Conservation (phyloP, 306 rosid genomes). For the Pyrus communis region DNA sequence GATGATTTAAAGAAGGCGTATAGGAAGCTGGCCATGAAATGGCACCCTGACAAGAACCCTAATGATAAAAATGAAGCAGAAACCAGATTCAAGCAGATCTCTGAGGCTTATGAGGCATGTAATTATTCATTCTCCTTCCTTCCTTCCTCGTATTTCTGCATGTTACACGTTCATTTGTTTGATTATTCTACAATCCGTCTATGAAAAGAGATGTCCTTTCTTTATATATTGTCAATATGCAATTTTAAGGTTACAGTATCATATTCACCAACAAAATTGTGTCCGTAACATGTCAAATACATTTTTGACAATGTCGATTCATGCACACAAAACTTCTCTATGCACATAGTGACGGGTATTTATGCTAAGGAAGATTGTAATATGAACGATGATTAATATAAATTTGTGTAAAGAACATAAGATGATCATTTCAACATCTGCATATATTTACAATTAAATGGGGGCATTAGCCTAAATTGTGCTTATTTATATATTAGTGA, state of each 20-base stretch:
- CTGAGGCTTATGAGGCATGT: slow-evolving; percentile 89
- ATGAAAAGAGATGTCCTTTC: not conserved
- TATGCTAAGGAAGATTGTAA: too few species aligned
- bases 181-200: too few species aligned
- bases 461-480: not conserved
- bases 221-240: not conserved
- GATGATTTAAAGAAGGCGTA: slow-evolving; percentile 88
- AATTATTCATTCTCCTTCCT: not conserved
- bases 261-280: not conserved
- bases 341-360: too few species aligned
- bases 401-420: too few species aligned
- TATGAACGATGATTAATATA: too few species aligned
- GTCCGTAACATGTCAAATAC: too few species aligned
- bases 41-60: not conserved
- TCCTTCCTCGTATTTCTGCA: not conserved
- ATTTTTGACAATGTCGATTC: not conserved
- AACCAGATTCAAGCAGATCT: slow-evolving; percentile 89
- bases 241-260: not conserved
- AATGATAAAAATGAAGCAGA: slow-evolving; percentile 74
- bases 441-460: too few species aligned
- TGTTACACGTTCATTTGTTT: not conserved
- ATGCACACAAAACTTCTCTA: not conserved
- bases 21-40: slow-evolving; percentile 50
- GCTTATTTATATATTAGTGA: not conserved
- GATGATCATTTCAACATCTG: not conserved